phyloP scores from a whole-genome alignment of 805 yeast species.

The Wickerhamiella musiphila region DNA sequence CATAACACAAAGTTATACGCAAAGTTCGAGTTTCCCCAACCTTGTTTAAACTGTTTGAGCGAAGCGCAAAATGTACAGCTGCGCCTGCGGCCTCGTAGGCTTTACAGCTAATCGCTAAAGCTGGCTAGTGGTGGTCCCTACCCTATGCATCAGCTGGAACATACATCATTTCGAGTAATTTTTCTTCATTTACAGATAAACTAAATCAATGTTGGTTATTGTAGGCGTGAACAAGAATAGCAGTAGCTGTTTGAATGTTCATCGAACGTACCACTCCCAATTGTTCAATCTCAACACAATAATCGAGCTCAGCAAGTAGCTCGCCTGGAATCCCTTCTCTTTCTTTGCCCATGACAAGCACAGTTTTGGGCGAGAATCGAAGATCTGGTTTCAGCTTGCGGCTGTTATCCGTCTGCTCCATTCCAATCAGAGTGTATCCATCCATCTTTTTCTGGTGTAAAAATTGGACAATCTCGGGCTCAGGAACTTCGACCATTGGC shows the following conservation, averaged over 20 bases:
- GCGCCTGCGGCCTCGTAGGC: too few relatives aligned
- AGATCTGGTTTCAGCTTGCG: conserved; percentile 45
- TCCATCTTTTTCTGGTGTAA: conserved; percentile 44
- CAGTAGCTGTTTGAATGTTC: conserved; percentile 96
- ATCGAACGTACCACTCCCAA: conserved; percentile 83
- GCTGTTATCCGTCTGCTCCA: conserved; percentile 89
- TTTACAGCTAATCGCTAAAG: too few relatives aligned
- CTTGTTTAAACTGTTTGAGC: too few relatives aligned
- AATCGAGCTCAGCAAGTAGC: conserved; percentile 60
- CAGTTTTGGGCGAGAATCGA: conserved; percentile 61
- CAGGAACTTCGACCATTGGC: conserved; percentile 71
- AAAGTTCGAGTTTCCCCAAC: too few relatives aligned
- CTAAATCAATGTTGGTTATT: conserved; percentile 16
- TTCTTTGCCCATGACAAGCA: conserved; percentile 70
- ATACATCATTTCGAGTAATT: too few relatives aligned
- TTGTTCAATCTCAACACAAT: conserved; percentile 82
- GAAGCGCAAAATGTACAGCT: too few relatives aligned
- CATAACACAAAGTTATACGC: too few relatives aligned
- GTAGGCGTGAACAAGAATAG: conserved; percentile 83
- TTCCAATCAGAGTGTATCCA: conserved; percentile 76
- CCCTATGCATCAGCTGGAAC: too few relatives aligned
- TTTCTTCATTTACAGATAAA: conserved; percentile 24
- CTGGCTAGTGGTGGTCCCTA: too few relatives aligned
- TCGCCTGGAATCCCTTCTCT: conserved; percentile 86
- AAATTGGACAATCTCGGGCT: conserved; percentile 34